Evolutionary conservation across 129 eudicot genomes (phyloP), one percentile per base, ranked within the genome.

Genomic region (Lactuca sativa): DNA sequence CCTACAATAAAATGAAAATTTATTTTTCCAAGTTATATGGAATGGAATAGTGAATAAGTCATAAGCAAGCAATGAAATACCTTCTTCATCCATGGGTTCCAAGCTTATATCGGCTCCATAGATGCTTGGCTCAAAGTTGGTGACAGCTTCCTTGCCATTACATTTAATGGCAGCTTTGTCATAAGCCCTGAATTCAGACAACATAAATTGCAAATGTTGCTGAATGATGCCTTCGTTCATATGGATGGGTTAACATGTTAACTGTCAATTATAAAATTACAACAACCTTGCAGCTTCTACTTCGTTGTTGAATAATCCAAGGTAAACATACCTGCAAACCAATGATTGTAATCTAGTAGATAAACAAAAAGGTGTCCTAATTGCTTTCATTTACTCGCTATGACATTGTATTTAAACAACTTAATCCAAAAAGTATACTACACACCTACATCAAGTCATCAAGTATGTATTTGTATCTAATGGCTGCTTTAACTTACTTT

Each of bases 201-300:
- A 56, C 21, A 74, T 25, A 69, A 60, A 61, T 65, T 54, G 73
- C 76, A 69, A 49, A 64, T 18, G 43, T 51, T 74, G 78, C 75
- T 82, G 81, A 73, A 70, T 77, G 57, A 72, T 70, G 56, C 34
- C 56, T 43, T 54, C 30, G 30, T 25, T 21, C 21, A 21, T 21
- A 21, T 2, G 43, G 30, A 40, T 43, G 62, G 38, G 6, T 61
- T 25, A 66, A 70, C 65, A 77, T 49, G 70, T 54, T 44, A 69
- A 62, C 56, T 75, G 66, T 75, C 47, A 69, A 77, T 56, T 71
- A 79, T 70, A 54, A 37, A 49, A 62, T 77, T 69, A 76, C 74
- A 72, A 85, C 79, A 82, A 90, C 95, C 97, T 87, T 84, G 97
- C 97, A 79, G 95, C 97, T 78, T 90, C 91, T 78, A 75, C 83